Evolutionary conservation across 768 basidiomycete genomes (phyloP).

Genomic region (Trametes cinnabarina): DNA sequence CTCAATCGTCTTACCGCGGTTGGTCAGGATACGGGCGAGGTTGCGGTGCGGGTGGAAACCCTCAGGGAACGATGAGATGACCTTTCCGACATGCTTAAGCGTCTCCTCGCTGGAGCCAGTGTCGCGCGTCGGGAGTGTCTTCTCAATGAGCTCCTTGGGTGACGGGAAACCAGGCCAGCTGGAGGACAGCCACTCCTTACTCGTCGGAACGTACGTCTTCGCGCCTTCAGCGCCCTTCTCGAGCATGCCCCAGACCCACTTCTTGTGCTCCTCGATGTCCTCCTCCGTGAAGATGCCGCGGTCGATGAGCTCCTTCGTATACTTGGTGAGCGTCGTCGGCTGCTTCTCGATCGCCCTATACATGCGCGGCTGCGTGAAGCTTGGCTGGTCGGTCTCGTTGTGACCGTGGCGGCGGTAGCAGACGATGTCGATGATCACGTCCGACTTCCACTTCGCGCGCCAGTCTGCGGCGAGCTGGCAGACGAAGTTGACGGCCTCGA

Average conservation of each 20-base stretch:
- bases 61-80: constrained; percentile 80
- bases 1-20: constrained; percentile 90
- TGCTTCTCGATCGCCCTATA: constrained; percentile 95
- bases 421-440: constrained; percentile 97
- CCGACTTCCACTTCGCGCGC: constrained; percentile 97
- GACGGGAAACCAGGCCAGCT: constrained; percentile 99
- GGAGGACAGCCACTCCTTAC: constrained; percentile 96
- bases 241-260: constrained; percentile 99
- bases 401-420: constrained; percentile 99
- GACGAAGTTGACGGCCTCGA: constrained; percentile 97
- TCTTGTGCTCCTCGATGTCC: constrained; percentile 97
- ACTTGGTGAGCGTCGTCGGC: constrained; percentile 86
- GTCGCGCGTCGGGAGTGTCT: constrained; percentile 83
- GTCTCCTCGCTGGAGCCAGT: constrained; percentile 78
- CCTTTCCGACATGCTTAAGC: constrained; percentile 83
- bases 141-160: constrained; percentile 90
- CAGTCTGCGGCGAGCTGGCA: constrained; percentile 98
- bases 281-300: constrained; percentile 93
- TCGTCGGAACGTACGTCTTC: constrained; percentile 94
- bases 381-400: constrained; percentile 98
- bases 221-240: constrained; percentile 88
- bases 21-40: constrained; percentile 85
- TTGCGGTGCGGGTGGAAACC: constrained; percentile 89
- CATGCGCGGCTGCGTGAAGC: constrained; percentile 98
- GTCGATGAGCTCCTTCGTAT: constrained; percentile 85